These are phyloP conservation scores for Pyracantha coccinea DNA, from an alignment of 331 rosid genomes.

Conservation along the genomic window DNA sequence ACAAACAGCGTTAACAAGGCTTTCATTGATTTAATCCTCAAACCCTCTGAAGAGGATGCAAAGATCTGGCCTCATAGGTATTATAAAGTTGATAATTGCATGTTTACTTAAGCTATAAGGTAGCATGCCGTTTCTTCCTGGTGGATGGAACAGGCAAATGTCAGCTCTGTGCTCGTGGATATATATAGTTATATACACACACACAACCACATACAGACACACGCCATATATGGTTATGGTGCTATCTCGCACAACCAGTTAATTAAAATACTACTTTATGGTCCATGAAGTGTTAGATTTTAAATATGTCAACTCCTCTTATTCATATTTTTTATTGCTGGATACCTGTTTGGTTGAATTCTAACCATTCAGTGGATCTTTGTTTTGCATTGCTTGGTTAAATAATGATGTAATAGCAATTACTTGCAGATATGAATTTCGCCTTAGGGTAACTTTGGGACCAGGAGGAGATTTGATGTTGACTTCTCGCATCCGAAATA, in stretches of 20 bases:
- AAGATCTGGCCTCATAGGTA: constrained; percentile 63
- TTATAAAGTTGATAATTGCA: neutral
- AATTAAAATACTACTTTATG: neutral
- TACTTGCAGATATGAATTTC: constrained; percentile 50
- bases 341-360: neutral
- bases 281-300: neutral
- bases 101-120: neutral
- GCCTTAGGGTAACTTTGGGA: constrained; percentile 47
- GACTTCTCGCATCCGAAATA: constrained; percentile 66
- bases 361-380: neutral
- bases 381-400: neutral
- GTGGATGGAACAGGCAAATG: neutral
- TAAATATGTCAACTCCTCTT: neutral
- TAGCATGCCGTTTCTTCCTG: neutral
- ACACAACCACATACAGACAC: neutral
- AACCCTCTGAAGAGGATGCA: constrained; percentile 41
- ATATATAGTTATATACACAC: neutral
- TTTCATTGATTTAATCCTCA: constrained; percentile 55
- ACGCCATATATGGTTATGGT: too few relatives aligned
- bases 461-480: constrained; percentile 53
- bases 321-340: neutral
- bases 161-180: neutral
- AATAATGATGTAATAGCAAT: neutral
- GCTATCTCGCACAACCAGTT: neutral
- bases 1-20: constrained; percentile 36